Percentiles rank a stretch among this genome's conserved stretches.
These are phyloP conservation scores for Eutrema yunnanense DNA, from an alignment of 345 rosid genomes.

Conservation along the genomic window DNA sequence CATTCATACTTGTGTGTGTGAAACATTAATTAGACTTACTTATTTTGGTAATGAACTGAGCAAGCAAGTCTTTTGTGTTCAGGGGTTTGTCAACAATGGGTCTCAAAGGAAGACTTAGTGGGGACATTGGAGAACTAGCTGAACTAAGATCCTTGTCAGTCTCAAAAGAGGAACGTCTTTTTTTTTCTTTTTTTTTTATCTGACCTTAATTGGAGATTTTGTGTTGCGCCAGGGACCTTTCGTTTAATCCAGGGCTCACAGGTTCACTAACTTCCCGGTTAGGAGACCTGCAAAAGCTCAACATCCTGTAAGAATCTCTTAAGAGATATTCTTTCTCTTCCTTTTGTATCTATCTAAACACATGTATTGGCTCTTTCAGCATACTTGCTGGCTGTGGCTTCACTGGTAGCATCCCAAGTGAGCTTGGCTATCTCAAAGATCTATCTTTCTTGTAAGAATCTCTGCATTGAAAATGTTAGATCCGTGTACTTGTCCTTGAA, in stretches of 20 bases:
- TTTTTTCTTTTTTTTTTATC: neutral
- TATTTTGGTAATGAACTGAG: neutral
- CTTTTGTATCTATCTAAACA: neutral
- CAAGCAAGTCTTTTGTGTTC: neutral
- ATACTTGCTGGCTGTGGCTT: constrained; percentile 88
- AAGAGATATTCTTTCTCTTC: neutral
- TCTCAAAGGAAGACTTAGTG: constrained; percentile 71
- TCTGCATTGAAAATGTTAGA: too few species aligned
- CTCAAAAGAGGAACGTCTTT: neutral
- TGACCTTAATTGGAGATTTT: neutral
- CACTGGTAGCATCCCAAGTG: constrained; percentile 74
- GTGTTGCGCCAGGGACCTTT: constrained; percentile 66
- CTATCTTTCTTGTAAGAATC: constrained; percentile 79
- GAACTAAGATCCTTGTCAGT: constrained; percentile 86
- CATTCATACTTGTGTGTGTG: neutral
- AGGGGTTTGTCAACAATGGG: constrained; percentile 88
- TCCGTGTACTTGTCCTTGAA: neutral
- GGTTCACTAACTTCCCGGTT: constrained; percentile 67
- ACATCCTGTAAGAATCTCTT: constrained; percentile 55
- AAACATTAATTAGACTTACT: neutral
- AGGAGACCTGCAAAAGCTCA: constrained; percentile 75
- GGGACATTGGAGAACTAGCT: constrained; percentile 86
- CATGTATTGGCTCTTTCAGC: constrained; percentile 34
- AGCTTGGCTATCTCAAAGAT: constrained; percentile 70
- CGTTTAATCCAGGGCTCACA: constrained; percentile 64